Base-by-base conservation (phyloP, 164 flowering plant species). In the Magnolia kwangsiensis region DNA sequence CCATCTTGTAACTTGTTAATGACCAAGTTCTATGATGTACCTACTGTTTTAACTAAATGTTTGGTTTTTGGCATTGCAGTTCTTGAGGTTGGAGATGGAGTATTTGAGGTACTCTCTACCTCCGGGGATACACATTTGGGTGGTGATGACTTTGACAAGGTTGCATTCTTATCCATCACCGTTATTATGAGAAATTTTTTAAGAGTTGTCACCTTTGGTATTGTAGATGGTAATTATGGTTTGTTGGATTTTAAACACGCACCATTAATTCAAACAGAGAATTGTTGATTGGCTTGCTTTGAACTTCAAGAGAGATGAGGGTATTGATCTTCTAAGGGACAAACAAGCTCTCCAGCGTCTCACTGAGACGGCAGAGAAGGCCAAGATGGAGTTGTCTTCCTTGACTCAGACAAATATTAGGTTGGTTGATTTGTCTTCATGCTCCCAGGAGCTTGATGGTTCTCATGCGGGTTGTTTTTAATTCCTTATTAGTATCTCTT, bases 121-220 rank as follows among this genome's bases (percentile, higher is more conserved):
- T 90, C 94, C 7, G 92, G 97, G 24, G 97, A 92, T 76, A 89
- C 95, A 9, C 97, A 90, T 80, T 81, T 91, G 81, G 97, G 93
- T 69, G 95, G 97, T 79, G 95, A 92, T 82, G 97, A 92, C 77
- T 92, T 92, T 80, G 96, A 93, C 75, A 93, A 93, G 94, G 97
- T 93, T 72, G 61, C 79, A 7, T 19, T 49, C n/a, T 29, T 6
- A 19, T 78, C 13, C 61, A 11, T 37, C 45, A 37, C 45, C 45
- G 4, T 37, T 37, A 37, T 55, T 50, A 7, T 16, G 1, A n/a
- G 9, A n/a, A 70, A 58, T n/a, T n/a, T 20, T 50, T 70, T 70
- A 19, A 18, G 27, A 13, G 55, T 1, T 31, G 69, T 14, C 23
- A 5, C 72, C 2, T 70, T 1, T 50, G 14, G 27, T 21, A 37